phyloP scores from a whole-genome alignment of 495 filamentous ascomycete species.

The Annulohypoxylon stygium region DNA sequence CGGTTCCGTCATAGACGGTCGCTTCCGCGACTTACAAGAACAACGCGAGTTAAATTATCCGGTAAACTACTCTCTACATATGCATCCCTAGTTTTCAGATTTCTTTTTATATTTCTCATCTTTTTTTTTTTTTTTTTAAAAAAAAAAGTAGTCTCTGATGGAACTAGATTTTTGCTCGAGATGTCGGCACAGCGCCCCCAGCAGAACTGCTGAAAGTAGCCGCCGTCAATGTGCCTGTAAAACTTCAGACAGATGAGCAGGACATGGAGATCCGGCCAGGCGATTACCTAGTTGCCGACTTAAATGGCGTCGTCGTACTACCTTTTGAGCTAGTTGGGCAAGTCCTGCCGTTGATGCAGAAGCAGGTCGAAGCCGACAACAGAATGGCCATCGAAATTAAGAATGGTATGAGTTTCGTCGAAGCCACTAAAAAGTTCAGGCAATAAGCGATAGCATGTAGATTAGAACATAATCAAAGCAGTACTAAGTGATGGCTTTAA shows the following conservation, averaged over 20 bases:
- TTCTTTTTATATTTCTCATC: too few species aligned
- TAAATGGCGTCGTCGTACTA: slow-evolving; percentile 68
- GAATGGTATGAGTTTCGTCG: slow-evolving; percentile 64
- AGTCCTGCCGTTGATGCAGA: slow-evolving; percentile 62
- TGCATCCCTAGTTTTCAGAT: not conserved
- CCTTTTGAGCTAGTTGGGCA: slow-evolving; percentile 60
- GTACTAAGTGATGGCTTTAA: not conserved
- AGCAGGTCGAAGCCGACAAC: slow-evolving; percentile 67
- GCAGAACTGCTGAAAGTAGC: slow-evolving; percentile 60
- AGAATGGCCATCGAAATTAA: slow-evolving; percentile 65
- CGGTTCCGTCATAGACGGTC: slow-evolving; percentile 68
- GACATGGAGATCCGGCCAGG: slow-evolving; percentile 65
- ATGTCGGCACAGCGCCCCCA: slow-evolving; percentile 65
- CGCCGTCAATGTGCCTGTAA: slow-evolving; percentile 58
- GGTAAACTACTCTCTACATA: slow-evolving; percentile 36
- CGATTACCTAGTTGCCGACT: slow-evolving; percentile 69
- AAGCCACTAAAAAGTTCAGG: slow-evolving; percentile 64
- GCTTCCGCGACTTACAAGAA: slow-evolving; percentile 70
- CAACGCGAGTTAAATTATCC: slow-evolving; percentile 66
- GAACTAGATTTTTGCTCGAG: slow-evolving; percentile 64
- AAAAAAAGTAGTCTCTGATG: not conserved
- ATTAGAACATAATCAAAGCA: not conserved
- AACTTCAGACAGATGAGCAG: slow-evolving; percentile 57
- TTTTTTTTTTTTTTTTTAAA: too few species aligned
- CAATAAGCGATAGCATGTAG: not conserved